A percentile compares a stretch with the other conserved stretches of the same genome.
phyloP scores from a whole-genome alignment of 108 stramenopile genomes.

The Epithemia pelagica region DNA sequence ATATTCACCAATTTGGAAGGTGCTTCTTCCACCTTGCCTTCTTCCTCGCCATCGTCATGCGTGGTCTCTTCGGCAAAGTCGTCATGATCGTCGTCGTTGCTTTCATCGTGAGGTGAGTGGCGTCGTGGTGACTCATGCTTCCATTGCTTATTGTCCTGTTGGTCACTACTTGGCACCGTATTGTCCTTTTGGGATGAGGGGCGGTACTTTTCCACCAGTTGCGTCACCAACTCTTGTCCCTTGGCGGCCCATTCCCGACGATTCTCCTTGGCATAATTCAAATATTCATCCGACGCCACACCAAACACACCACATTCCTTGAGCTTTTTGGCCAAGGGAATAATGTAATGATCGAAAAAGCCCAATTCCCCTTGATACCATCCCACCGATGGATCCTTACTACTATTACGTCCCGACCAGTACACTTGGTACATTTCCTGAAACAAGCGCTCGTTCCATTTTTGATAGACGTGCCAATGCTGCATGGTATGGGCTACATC shows the following conservation, averaged over 20 bases:
- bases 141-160: too few species aligned
- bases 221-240: not conserved
- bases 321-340: conserved; percentile 16
- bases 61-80: not conserved
- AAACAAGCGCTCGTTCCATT: conserved; percentile 39
- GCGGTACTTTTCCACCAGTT: conserved; percentile 6
- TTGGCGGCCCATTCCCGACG: conserved; percentile 6
- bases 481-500: conserved; percentile 47
- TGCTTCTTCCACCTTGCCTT: not conserved
- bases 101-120: too few species aligned
- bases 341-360: conserved; percentile 21
- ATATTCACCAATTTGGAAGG: too few species aligned
- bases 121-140: too few species aligned
- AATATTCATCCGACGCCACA: conserved; percentile 9
- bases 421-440: conserved; percentile 21
- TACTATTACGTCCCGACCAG: conserved; percentile 16
- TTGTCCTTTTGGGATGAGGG: too few species aligned
- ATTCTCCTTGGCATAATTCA: conserved; percentile 7
- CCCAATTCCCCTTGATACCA: conserved; percentile 20
- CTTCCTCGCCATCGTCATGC: not conserved
- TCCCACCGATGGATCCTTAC: conserved; percentile 13
- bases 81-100: not conserved
- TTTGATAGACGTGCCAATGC: conserved; percentile 28
- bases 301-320: not conserved
- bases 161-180: too few species aligned